Evolutionary conservation across 2,329 filamentous ascomycete species (phyloP).

Genomic region (Pseudogymnoascus destructans): DNA sequence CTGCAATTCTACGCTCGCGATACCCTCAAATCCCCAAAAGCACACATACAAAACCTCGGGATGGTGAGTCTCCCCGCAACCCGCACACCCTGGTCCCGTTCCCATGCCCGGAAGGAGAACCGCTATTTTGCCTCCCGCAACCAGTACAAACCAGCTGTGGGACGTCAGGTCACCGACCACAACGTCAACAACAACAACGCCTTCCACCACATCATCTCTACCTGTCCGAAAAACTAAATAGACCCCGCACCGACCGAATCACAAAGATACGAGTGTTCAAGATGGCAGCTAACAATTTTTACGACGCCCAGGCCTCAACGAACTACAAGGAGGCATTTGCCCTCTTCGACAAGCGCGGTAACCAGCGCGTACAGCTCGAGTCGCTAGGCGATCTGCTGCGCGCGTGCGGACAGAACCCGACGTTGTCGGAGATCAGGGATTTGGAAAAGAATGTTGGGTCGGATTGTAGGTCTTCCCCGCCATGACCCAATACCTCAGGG

Average conservation of each 20-base stretch:
- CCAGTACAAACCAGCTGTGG: not conserved
- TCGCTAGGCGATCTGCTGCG: slow-evolving; percentile 86
- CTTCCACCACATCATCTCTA: not conserved
- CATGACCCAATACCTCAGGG: not conserved
- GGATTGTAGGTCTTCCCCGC: slow-evolving; percentile 59
- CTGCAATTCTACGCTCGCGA: not conserved
- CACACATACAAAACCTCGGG: not conserved
- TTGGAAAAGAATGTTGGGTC: slow-evolving; percentile 79
- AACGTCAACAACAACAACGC: not conserved
- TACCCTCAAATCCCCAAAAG: not conserved
- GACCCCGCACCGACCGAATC: not conserved
- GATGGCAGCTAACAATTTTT: slow-evolving; percentile 19
- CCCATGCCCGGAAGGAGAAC: not conserved
- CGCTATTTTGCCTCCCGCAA: slow-evolving; percentile 4
- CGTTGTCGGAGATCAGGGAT: slow-evolving; percentile 80
- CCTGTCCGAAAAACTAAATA: not conserved
- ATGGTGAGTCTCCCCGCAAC: not conserved
- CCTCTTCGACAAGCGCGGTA: slow-evolving; percentile 98
- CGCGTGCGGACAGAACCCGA: slow-evolving; percentile 96
- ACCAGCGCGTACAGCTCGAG: slow-evolving; percentile 76
- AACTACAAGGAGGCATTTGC: slow-evolving; percentile 99
- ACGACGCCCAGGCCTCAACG: slow-evolving; percentile 53
- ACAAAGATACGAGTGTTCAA: not conserved
- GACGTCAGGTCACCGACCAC: not conserved
- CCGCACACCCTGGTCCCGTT: slow-evolving; percentile 1